Conservation (phyloP, 768 basidiomycete species). For the Crepidotus variabilis region DNA sequence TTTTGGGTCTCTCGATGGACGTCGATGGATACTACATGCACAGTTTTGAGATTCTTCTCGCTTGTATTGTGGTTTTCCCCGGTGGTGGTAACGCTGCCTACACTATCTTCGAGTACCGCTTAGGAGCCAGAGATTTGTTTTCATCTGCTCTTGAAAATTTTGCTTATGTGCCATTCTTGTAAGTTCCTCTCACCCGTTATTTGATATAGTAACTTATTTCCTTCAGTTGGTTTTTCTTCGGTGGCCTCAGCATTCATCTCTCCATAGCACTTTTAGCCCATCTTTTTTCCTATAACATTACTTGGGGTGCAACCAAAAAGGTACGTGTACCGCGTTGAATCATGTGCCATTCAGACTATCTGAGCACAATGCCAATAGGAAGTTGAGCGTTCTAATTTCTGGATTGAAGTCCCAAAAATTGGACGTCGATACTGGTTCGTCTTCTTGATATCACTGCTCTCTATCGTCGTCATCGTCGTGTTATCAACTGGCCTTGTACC, state of each 20-base stretch:
- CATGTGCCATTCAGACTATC: background rate
- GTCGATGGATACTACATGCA: constrained; percentile 72
- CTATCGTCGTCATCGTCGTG: constrained; percentile 53
- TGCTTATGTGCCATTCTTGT: constrained; percentile 75
- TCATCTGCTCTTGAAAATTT: constrained; percentile 54
- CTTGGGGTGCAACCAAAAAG: constrained; percentile 77
- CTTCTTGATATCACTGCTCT: constrained; percentile 48
- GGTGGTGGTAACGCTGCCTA: constrained; percentile 65
- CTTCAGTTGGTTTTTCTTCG: constrained; percentile 73
- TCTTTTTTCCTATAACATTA: constrained; percentile 72
- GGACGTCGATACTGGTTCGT: constrained; percentile 73
- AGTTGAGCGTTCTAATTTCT: constrained; percentile 87
- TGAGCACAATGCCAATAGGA: constrained; percentile 39
- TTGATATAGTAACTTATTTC: background rate
- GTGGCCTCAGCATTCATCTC: constrained; percentile 70
- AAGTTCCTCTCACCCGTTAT: constrained; percentile 22
- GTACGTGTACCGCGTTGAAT: constrained; percentile 14
- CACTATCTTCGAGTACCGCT: constrained; percentile 66
- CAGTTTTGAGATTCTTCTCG: constrained; percentile 72
- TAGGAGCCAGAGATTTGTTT: constrained; percentile 51
- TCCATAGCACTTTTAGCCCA: constrained; percentile 63
- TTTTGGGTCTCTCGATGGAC: constrained; percentile 58
- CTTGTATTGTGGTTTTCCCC: constrained; percentile 69
- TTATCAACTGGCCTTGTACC: constrained; percentile 55
- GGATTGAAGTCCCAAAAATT: constrained; percentile 85